Evolutionary conservation across 805 yeast species (phyloP).

Genomic region (Pichia deserticola): DNA sequence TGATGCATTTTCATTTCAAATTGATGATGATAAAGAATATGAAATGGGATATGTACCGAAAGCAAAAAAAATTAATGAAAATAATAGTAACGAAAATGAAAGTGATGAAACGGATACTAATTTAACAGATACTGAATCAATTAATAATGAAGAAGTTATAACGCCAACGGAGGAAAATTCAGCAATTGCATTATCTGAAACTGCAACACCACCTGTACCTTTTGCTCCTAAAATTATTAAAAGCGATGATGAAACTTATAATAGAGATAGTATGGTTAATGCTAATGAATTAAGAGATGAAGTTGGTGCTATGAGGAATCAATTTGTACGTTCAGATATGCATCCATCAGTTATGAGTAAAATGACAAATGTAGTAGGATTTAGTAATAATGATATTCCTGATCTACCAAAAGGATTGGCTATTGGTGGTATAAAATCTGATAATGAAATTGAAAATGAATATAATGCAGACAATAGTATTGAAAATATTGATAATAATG

Average conservation of each 20-base stretch:
- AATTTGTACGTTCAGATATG: slow-evolving; percentile 16
- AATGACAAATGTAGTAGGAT: slow-evolving; percentile 1
- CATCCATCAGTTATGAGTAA: slow-evolving; percentile 7
- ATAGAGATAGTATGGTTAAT: not conserved
- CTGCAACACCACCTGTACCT: not conserved
- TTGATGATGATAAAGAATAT: slow-evolving; percentile 18
- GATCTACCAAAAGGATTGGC: not conserved
- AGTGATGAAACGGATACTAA: not conserved
- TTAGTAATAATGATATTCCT: slow-evolving; percentile 16
- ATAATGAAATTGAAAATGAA: too few species aligned
- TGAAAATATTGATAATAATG: not conserved
- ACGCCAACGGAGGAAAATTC: not conserved
- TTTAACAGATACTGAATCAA: slow-evolving; percentile 4
- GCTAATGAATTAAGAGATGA: slow-evolving; percentile 2
- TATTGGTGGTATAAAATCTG: not conserved
- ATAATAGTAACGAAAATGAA: too few species aligned
- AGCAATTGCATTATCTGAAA: not conserved
- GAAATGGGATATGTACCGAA: slow-evolving; percentile 9
- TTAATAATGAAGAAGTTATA: not conserved
- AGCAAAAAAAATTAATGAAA: not conserved
- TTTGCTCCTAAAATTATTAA: not conserved
- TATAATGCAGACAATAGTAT: not conserved
- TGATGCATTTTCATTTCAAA: slow-evolving; percentile 15
- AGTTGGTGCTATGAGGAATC: slow-evolving; percentile 16
- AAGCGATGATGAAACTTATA: not conserved